Conservation (phyloP, 179 eudicot genomes). For the Drosera spatulata region DNA sequence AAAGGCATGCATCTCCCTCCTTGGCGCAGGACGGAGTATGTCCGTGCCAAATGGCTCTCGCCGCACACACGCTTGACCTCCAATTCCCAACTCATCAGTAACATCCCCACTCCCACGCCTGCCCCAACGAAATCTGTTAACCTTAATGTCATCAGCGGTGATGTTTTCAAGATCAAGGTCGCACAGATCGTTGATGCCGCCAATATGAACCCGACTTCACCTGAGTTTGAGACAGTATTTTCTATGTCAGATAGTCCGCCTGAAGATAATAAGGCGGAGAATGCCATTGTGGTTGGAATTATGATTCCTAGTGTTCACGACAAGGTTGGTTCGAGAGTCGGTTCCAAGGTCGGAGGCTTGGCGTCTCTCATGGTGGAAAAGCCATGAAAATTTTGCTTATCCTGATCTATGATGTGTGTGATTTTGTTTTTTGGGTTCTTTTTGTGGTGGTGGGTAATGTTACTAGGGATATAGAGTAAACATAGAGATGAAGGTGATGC, state of each 20-base stretch:
- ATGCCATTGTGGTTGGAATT: neutral
- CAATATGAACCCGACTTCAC: constrained; percentile 10
- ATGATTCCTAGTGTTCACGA: too few relatives aligned
- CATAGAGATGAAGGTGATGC: neutral
- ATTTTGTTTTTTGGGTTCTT: neutral
- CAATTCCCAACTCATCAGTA: neutral
- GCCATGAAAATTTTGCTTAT: constrained; percentile 19
- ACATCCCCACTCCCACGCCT: constrained; percentile 12
- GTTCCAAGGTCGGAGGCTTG: constrained; percentile 16
- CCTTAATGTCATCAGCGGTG: constrained; percentile 1
- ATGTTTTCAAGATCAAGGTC: neutral
- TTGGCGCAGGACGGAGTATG: constrained; percentile 57
- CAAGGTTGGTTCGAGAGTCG: constrained; percentile 9
- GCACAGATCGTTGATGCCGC: too few relatives aligned
- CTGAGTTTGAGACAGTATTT: constrained; percentile 23
- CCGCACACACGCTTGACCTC: constrained; percentile 18
- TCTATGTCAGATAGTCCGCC: constrained; percentile 38
- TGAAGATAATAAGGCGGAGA: constrained; percentile 26
- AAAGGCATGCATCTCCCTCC: constrained; percentile 58
- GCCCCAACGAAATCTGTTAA: constrained; percentile 1
- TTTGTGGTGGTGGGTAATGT: neutral
- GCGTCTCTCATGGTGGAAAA: constrained; percentile 24
- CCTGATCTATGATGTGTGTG: neutral
- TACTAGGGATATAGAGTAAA: neutral
- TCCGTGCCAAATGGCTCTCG: constrained; percentile 62